A percentile compares a stretch with the other conserved stretches of the same genome.
Evolutionary conservation across 2,329 filamentous ascomycete species (phyloP).

Genomic region (Curvularia spicifera): DNA sequence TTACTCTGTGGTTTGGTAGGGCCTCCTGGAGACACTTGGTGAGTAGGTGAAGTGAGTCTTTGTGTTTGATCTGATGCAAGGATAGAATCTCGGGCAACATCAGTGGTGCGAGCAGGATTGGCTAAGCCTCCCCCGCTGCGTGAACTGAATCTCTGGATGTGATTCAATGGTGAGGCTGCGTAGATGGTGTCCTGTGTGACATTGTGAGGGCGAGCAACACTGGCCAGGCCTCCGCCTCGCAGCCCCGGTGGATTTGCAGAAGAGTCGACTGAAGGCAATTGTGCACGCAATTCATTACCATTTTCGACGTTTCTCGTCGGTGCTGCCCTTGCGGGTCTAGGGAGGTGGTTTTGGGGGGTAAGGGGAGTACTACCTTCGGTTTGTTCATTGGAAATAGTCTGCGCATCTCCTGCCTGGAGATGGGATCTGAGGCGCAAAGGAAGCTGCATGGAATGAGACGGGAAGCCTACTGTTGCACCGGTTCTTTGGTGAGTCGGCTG

Average conservation of each 20-base stretch:
- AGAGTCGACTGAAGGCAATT: conserved; percentile 10
- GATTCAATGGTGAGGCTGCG: conserved; percentile 26
- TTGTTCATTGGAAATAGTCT: conserved; percentile 9
- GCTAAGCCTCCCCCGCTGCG: conserved; percentile 20
- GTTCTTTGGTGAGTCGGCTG: conserved; percentile 9
- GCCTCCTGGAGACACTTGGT: conserved; percentile 2
- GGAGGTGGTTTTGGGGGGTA: conserved; percentile 14
- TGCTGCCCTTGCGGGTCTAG: conserved; percentile 13
- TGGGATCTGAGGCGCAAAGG: conserved; percentile 30
- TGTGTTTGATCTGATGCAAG: conserved; percentile 29
- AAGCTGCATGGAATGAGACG: conserved; percentile 23
- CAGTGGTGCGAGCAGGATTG: conserved; percentile 7
- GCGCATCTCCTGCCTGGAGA: conserved; percentile 3
- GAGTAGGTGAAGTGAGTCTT: conserved; percentile 19
- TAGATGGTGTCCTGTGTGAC: conserved; percentile 17
- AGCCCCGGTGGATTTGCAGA: conserved; percentile 24
- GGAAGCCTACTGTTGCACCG: conserved; percentile 4
- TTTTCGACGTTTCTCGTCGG: conserved; percentile 17
- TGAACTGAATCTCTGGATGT: conserved; percentile 24
- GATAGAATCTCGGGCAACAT: conserved; percentile 15
- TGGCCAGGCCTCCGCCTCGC: conserved; percentile 19
- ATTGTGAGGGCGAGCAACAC: conserved; percentile 8
- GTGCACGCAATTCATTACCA: not conserved
- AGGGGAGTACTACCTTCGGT: conserved; percentile 12
- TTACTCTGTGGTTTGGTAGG: conserved; percentile 5